Evolutionary conservation across 2,329 filamentous ascomycete genomes (phyloP).

Genomic region (Botrytis byssoidea): DNA sequence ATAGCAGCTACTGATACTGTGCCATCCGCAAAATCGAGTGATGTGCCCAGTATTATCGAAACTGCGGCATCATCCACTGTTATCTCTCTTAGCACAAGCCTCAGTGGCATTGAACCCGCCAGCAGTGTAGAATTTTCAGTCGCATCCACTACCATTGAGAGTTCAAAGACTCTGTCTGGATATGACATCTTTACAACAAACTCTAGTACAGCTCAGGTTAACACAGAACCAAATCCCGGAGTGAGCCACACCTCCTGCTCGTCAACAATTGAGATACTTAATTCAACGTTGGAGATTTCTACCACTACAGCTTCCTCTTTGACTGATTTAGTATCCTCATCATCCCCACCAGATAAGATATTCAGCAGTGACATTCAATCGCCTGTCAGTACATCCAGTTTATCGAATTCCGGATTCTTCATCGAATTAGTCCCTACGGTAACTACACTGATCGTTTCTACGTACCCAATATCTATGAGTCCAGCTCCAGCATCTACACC

Average conservation of each 20-base stretch:
- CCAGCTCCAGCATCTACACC: too few species aligned
- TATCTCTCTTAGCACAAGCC: neutral
- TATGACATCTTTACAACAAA: neutral
- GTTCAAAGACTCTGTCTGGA: neutral
- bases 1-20: neutral
- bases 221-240: neutral
- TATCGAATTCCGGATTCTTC: neutral
- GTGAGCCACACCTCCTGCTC: neutral
- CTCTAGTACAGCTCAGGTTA: neutral
- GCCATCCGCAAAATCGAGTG: neutral
- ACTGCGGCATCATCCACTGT: neutral
- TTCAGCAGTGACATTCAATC: neutral
- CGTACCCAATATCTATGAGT: neutral
- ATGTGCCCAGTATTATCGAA: neutral
- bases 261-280: neutral
- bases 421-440: neutral
- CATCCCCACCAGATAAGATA: neutral
- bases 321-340: neutral
- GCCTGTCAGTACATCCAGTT: neutral
- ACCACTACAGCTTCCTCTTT: neutral
- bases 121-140: neutral
- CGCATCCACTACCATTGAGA: neutral
- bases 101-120: neutral
- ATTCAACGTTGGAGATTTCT: neutral
- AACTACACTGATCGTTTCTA: neutral